Evolutionary conservation across 257 asterid species (phyloP).

Genomic region (Thymus mandschuricus): DNA sequence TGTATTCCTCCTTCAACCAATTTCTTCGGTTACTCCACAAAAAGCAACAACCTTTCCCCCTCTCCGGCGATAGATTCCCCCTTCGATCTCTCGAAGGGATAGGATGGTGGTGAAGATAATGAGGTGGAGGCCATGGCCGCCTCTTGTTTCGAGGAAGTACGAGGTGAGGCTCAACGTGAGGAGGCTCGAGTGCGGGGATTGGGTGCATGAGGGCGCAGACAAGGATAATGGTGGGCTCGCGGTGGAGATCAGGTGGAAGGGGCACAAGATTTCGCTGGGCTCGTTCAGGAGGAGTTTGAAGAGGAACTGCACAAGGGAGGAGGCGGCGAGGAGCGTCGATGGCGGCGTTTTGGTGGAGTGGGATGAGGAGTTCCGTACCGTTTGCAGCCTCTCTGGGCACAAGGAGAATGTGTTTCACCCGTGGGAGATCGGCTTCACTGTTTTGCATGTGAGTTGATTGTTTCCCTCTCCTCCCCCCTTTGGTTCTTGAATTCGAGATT

Average conservation of each 20-base stretch:
- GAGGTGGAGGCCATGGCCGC: constrained; percentile 99
- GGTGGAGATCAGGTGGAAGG: constrained; percentile 74
- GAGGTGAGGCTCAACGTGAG: constrained; percentile 61
- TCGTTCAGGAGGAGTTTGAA: constrained; percentile 61
- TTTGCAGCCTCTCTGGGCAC: constrained; percentile 69
- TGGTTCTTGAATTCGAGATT: constrained; percentile 26
- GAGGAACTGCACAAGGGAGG: constrained; percentile 73
- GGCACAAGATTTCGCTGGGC: constrained; percentile 55
- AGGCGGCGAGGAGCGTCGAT: constrained; percentile 34
- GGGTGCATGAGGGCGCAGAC: constrained; percentile 58
- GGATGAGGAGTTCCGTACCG: constrained; percentile 80
- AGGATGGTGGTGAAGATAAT: constrained; percentile 96
- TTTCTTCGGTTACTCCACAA: constrained; percentile 11
- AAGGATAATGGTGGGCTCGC: constrained; percentile 56
- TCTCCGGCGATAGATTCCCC: not conserved
- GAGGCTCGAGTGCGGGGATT: constrained; percentile 64
- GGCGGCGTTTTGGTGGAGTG: constrained; percentile 70
- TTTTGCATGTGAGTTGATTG: constrained; percentile 68
- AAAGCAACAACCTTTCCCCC: not conserved
- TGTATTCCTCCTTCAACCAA: constrained; percentile 2
- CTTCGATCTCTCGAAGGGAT: constrained; percentile 40
- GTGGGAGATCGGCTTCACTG: constrained; percentile 87
- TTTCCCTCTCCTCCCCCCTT: constrained; percentile 19
- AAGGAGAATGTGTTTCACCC: constrained; percentile 88
- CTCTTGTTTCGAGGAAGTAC: constrained; percentile 62